Percentiles rank a stretch among this genome's conserved stretches.
Conservation (phyloP, 768 basidiomycete genomes). For the Pisolithus microcarpus region DNA sequence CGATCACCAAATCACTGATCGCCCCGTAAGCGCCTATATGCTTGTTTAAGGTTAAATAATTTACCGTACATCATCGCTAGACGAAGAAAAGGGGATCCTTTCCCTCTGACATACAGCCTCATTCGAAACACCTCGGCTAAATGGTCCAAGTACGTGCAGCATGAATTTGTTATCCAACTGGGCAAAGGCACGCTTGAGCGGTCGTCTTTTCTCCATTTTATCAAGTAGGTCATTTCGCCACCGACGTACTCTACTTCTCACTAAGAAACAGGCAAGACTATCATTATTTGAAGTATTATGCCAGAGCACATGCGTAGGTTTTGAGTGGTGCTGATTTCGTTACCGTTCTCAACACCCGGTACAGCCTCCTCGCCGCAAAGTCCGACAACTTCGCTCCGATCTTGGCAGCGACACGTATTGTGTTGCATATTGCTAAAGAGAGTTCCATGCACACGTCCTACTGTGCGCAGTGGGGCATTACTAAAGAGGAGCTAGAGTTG, state of each 20-base stretch:
- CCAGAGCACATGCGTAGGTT: conserved; percentile 66
- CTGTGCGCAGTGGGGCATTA: conserved; percentile 66
- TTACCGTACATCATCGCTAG: conserved; percentile 27
- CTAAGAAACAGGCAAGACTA: conserved; percentile 63
- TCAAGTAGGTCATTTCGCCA: conserved; percentile 46
- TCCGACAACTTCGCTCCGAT: conserved; percentile 59
- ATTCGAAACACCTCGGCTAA: conserved; percentile 46
- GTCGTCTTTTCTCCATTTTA: conserved; percentile 74
- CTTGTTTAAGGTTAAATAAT: not conserved
- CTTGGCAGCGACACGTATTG: conserved; percentile 51
- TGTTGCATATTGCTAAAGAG: conserved; percentile 61
- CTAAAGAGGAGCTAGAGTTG: conserved; percentile 47
- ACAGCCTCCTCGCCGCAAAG: conserved; percentile 73
- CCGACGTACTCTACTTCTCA: not conserved
- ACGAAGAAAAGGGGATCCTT: conserved; percentile 50
- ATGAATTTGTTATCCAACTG: conserved; percentile 75
- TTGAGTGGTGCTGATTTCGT: not conserved
- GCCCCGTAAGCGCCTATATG: conserved; percentile 42
- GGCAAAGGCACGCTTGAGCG: conserved; percentile 62
- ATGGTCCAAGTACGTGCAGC: conserved; percentile 75
- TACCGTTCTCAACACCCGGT: not conserved
- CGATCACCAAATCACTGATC: conserved; percentile 40
- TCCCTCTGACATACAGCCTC: conserved; percentile 61
- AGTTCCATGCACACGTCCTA: conserved; percentile 63
- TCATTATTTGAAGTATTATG: conserved; percentile 75